Evolutionary conservation across 169 alveolate species (phyloP).

Genomic region (Eimeria falciformis): DNA sequence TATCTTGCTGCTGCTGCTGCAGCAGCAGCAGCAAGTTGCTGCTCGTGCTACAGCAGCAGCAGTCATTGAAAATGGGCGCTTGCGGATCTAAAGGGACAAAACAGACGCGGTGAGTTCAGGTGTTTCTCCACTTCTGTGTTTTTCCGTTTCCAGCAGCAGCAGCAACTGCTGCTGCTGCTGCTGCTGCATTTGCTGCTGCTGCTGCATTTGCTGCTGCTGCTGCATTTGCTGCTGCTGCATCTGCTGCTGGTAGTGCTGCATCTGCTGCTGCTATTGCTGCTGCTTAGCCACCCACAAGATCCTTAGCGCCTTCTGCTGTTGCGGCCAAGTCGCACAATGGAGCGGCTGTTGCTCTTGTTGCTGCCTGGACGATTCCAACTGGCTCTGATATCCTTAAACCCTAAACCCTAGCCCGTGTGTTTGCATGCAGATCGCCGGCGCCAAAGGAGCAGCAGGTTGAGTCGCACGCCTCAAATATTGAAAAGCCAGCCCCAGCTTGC

Average conservation of each 20-base stretch:
- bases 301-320: neutral
- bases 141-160: neutral
- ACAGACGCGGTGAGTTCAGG: constrained; percentile 29
- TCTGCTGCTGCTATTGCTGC: constrained; percentile 4
- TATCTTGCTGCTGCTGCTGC: constrained; percentile 49
- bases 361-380: neutral
- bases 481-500: neutral
- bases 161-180: neutral
- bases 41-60: neutral
- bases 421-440: constrained; percentile 40
- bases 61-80: constrained; percentile 42
- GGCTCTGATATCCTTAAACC: too few relatives aligned
- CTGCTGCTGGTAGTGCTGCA: neutral
- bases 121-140: neutral
- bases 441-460: constrained; percentile 37
- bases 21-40: constrained; percentile 58
- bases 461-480: neutral
- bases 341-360: neutral
- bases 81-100: constrained; percentile 37
- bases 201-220: neutral
- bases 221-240: neutral
- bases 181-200: neutral
- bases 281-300: neutral
- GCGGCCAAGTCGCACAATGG: neutral
- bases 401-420: neutral